Evolutionary conservation across 805 yeast genomes (phyloP).

Genomic region (Candida quercuum): DNA sequence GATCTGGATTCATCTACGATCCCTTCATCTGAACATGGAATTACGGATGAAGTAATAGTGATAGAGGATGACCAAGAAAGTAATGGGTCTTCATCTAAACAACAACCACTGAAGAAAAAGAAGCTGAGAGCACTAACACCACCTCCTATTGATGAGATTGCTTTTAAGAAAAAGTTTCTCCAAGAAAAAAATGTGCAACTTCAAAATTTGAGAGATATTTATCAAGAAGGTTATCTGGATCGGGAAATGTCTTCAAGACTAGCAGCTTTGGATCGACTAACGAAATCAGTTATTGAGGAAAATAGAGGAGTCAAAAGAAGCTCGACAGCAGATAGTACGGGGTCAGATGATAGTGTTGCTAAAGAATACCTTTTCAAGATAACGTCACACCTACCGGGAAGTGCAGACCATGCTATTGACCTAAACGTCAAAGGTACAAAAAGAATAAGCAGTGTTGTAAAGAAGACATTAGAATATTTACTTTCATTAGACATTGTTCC

Average conservation of each 20-base stretch:
- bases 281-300: neutral
- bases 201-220: too few relatives aligned
- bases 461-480: constrained; percentile 10
- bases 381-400: constrained; percentile 19
- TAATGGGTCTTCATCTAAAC: neutral
- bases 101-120: neutral
- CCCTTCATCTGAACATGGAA: neutral
- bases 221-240: too few relatives aligned
- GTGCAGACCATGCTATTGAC: constrained; percentile 4
- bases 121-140: constrained; percentile 9
- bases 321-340: constrained; percentile 1
- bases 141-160: constrained; percentile 16
- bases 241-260: constrained; percentile 1
- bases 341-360: neutral
- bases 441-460: constrained; percentile 10
- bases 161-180: constrained; percentile 1
- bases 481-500: constrained; percentile 2
- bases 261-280: neutral
- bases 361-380: constrained; percentile 11
- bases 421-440: constrained; percentile 17
- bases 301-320: neutral
- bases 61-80: neutral
- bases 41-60: neutral
- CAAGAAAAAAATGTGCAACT: too few relatives aligned
- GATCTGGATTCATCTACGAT: neutral